phyloP scores from a whole-genome alignment of 306 rosid species.

The Citrullus amarus region DNA sequence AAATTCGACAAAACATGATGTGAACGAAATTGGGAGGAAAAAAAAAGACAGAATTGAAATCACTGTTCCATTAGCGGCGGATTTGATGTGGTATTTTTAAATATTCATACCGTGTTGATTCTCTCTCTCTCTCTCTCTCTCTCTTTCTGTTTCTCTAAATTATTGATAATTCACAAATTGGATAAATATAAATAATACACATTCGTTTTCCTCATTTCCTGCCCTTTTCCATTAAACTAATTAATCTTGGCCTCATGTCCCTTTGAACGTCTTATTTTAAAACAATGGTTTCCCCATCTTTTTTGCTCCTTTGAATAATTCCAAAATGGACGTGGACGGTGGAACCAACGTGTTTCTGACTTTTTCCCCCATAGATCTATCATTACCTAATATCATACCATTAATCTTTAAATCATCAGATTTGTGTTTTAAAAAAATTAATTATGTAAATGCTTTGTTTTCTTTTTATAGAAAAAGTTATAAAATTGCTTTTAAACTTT shows the following conservation, averaged over 20 bases:
- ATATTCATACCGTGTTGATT: neutral
- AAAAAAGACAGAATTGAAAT: neutral
- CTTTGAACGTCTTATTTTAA: neutral
- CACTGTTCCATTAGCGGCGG: slow-evolving; percentile 1
- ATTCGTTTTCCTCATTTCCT: neutral
- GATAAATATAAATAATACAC: neutral
- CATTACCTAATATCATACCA: too few relatives aligned
- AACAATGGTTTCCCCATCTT: neutral
- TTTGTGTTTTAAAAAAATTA: too few relatives aligned
- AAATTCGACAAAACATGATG: neutral
- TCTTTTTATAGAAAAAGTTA: too few relatives aligned
- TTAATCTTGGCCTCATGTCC: neutral
- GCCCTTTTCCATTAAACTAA: neutral
- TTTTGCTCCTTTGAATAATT: neutral
- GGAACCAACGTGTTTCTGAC: neutral
- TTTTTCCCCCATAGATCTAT: neutral
- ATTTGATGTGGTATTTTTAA: neutral
- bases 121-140: too few relatives aligned
- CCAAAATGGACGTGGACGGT: neutral
- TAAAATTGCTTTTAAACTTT: too few relatives aligned
- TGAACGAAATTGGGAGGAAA: neutral
- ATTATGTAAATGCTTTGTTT: too few relatives aligned
- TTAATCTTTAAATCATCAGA: too few relatives aligned
- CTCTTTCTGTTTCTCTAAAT: neutral
- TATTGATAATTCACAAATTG: neutral